A percentile compares a stretch with the other conserved stretches of the same genome.
Evolutionary conservation across 176 grass and related monocot genomes (phyloP).

Genomic region (Carex parvula): DNA sequence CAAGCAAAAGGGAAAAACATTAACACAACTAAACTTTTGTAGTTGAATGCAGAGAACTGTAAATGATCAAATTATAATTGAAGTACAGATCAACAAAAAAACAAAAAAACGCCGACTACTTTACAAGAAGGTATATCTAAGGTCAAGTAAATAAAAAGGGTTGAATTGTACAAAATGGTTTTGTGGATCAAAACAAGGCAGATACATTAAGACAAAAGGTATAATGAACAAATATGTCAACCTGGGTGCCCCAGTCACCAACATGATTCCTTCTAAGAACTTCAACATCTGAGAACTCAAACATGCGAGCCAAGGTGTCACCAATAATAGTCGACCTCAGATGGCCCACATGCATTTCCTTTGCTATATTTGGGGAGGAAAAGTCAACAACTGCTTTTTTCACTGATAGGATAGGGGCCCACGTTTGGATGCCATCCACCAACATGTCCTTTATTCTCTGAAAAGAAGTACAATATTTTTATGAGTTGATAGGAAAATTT

Average conservation of each 20-base stretch:
- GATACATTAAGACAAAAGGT: neutral
- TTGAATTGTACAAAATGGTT: neutral
- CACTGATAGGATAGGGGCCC: slow-evolving; percentile 77
- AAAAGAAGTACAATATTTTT: neutral
- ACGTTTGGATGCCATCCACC: slow-evolving; percentile 65
- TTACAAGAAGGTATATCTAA: neutral
- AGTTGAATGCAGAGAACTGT: neutral
- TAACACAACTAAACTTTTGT: neutral
- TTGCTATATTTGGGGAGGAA: slow-evolving; percentile 95
- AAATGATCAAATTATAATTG: neutral
- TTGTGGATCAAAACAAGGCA: neutral
- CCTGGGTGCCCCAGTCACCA: slow-evolving; percentile 99
- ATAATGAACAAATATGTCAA: slow-evolving; percentile 24
- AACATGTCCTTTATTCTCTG: slow-evolving; percentile 94
- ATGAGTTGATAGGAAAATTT: neutral
- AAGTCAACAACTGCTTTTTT: slow-evolving; percentile 73
- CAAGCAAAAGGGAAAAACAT: slow-evolving; percentile 32
- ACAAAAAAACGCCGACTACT: neutral
- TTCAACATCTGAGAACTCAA: slow-evolving; percentile 85
- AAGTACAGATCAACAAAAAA: neutral
- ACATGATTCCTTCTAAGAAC: slow-evolving; percentile 96
- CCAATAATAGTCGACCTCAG: slow-evolving; percentile 94
- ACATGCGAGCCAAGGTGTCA: slow-evolving; percentile 86
- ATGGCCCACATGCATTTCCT: slow-evolving; percentile 98
- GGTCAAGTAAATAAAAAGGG: neutral